A percentile compares a stretch with the other conserved stretches of the same genome.
Conservation (phyloP, 805 yeast species). For the Cyberlindnera xylosilytica region DNA sequence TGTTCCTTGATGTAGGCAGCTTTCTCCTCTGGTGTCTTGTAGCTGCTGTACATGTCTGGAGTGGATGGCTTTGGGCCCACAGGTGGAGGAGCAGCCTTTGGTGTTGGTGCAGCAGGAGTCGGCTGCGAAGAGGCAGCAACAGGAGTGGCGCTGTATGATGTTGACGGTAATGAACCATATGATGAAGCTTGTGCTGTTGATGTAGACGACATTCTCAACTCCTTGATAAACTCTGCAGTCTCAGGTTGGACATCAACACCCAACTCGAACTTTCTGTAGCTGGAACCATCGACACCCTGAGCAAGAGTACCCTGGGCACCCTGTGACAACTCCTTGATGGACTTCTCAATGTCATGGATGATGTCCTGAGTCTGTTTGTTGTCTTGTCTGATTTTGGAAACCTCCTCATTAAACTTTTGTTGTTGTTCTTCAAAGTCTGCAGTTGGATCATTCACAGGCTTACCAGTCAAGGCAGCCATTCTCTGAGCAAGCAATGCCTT, state of each 20-base stretch:
- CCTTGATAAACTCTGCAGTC: slow-evolving; percentile 59
- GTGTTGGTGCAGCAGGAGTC: slow-evolving; percentile 16
- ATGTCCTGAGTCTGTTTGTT: slow-evolving; percentile 54
- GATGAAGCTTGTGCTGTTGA: slow-evolving; percentile 3
- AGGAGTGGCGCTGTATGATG: neutral
- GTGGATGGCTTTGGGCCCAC: slow-evolving; percentile 22
- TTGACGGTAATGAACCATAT: neutral
- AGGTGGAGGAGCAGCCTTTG: slow-evolving; percentile 17
- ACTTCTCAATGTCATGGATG: slow-evolving; percentile 67
- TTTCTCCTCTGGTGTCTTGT: slow-evolving; percentile 59
- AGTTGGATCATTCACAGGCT: slow-evolving; percentile 43
- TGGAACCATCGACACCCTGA: slow-evolving; percentile 39
- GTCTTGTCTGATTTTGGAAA: slow-evolving; percentile 49
- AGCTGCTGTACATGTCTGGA: slow-evolving; percentile 27
- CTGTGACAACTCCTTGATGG: slow-evolving; percentile 57
- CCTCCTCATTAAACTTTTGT: slow-evolving; percentile 44
- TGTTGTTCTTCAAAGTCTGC: slow-evolving; percentile 35
- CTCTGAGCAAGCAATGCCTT: slow-evolving; percentile 77
- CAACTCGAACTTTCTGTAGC: slow-evolving; percentile 72
- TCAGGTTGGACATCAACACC: slow-evolving; percentile 75
- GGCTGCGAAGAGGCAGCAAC: neutral
- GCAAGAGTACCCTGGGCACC: slow-evolving; percentile 35
- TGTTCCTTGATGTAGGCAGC: slow-evolving; percentile 82
- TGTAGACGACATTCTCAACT: slow-evolving; percentile 36
- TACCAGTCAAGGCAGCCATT: slow-evolving; percentile 92